Evolutionary conservation across 768 basidiomycete species (phyloP).

Genomic region (Suillus spraguei): DNA sequence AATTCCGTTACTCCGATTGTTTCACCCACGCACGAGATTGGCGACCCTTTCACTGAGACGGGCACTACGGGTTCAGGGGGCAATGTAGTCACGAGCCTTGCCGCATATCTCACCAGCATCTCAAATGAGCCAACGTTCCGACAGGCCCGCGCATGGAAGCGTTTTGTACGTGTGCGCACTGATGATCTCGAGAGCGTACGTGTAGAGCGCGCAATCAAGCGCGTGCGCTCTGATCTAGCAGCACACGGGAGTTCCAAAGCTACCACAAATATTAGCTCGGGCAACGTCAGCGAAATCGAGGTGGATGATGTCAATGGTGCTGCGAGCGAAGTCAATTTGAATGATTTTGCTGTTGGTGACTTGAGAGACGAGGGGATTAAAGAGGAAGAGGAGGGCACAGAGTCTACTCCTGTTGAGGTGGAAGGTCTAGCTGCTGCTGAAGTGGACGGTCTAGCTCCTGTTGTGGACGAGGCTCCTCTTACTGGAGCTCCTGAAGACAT

Average conservation of each 20-base stretch:
- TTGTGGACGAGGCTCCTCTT: slow-evolving; percentile 13
- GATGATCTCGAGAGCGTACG: slow-evolving; percentile 89
- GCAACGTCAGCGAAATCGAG: slow-evolving; percentile 35
- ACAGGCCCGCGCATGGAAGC: slow-evolving; percentile 73
- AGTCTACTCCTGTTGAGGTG: slow-evolving; percentile 10
- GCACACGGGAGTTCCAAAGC: slow-evolving; percentile 56
- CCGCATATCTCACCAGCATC: slow-evolving; percentile 77
- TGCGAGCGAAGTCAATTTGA: slow-evolving; percentile 31
- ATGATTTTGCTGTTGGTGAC: slow-evolving; percentile 20
- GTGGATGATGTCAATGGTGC: slow-evolving; percentile 27
- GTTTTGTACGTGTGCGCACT: slow-evolving; percentile 82
- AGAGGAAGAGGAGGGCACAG: slow-evolving; percentile 28
- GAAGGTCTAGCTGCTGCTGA: slow-evolving; percentile 8
- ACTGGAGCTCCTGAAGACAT: slow-evolving; percentile 14
- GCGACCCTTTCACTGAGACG: slow-evolving; percentile 56
- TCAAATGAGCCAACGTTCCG: slow-evolving; percentile 69
- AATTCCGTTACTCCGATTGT: slow-evolving; percentile 46
- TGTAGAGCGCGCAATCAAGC: slow-evolving; percentile 86
- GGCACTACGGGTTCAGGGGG: slow-evolving; percentile 34
- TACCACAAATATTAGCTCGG: slow-evolving; percentile 30
- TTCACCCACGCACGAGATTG: slow-evolving; percentile 57
- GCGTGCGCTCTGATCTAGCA: slow-evolving; percentile 82
- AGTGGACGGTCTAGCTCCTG: slow-evolving; percentile 10
- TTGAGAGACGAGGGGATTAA: slow-evolving; percentile 27
- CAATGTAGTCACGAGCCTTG: slow-evolving; percentile 65